Evolutionary conservation across 441 rosid species (phyloP), one percentile per base, ranked within the genome.

Genomic region (Gossypium schwendimanii): DNA sequence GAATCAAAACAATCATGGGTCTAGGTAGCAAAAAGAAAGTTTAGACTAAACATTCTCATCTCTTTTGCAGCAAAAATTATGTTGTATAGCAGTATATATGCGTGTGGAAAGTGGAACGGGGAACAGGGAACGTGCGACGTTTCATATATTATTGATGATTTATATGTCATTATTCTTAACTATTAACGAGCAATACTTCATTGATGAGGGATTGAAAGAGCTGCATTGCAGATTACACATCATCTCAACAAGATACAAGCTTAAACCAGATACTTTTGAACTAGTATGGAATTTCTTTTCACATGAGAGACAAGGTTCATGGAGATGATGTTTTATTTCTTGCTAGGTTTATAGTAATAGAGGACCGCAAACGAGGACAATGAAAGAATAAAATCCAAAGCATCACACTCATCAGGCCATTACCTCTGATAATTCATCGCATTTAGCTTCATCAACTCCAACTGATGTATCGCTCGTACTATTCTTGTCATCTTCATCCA

Each of bases 401-500:
- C 41, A 73, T 75, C 78, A 77, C 77, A 83, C 78, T 73, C 77
- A 71, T 89, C 84, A 83, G 75, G 84, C 87, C 80, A 77, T 91
- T 91, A 89, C 97, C 97, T 93, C 89, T 55, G 83, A 80, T 49
- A 69, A 71, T 58, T 72, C 70, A 15, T 75, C 72, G 47, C 73
- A 63, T 74, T 68, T 73, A 58, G 81, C 77, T 79, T 83, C 84
- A 77, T 50, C 55, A 62, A 63, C 80, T 72, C 73, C 82, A 28
- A 50, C 41, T 0, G 83, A 59, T 59, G 73, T 79, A 82, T 82
- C 77, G 14, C 61, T 24, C 5, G 62, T 49, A 57, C 31, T 3
- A 23, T 66, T 77, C 75, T 58, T 63, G 61, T 73, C 71, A 14
- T 41, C 70, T 68, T 80, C 84, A 24, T 55, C 39, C 26, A 28